Evolutionary conservation across 495 filamentous ascomycete species (phyloP).

Genomic region (Lophiotrema nucula): DNA sequence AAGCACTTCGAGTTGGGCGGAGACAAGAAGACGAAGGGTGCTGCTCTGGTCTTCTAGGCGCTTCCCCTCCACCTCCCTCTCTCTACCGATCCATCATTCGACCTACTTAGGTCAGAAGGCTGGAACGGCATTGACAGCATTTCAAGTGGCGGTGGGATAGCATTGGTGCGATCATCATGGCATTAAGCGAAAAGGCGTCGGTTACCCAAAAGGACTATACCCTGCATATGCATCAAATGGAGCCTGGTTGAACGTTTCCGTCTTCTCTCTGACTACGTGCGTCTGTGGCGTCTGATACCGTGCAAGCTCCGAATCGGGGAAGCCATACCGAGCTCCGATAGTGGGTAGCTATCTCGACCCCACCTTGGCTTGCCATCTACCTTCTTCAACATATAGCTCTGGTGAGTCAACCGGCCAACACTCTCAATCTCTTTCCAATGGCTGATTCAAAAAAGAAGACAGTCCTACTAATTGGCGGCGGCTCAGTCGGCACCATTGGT

Average conservation of each 20-base stretch:
- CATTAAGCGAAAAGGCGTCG: conserved; percentile 11
- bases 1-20: conserved; percentile 99
- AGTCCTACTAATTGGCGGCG: conserved; percentile 37
- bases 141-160: conserved; percentile 15
- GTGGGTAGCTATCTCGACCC: background rate
- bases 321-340: background rate
- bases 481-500: conserved; percentile 39
- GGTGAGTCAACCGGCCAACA: too few species aligned
- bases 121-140: conserved; percentile 2
- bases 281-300: background rate
- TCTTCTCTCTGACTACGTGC: background rate
- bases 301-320: background rate
- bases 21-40: conserved; percentile 99
- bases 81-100: too few species aligned
- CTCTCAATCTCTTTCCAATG: conserved; percentile 12
- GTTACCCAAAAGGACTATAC: conserved; percentile 20
- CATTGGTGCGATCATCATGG: too few species aligned
- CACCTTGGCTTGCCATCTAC: too few species aligned
- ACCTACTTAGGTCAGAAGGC: too few species aligned
- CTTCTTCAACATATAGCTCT: background rate
- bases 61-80: conserved; percentile 23
- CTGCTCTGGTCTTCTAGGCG: conserved; percentile 92
- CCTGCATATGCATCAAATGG: conserved; percentile 33
- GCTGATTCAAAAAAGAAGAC: conserved; percentile 26
- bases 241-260: conserved; percentile 18